Percentiles rank a stretch among this genome's conserved stretches.
These are phyloP conservation scores for Metschnikowia drakensbergensis DNA, from an alignment of 805 yeast species.

Conservation along the genomic window DNA sequence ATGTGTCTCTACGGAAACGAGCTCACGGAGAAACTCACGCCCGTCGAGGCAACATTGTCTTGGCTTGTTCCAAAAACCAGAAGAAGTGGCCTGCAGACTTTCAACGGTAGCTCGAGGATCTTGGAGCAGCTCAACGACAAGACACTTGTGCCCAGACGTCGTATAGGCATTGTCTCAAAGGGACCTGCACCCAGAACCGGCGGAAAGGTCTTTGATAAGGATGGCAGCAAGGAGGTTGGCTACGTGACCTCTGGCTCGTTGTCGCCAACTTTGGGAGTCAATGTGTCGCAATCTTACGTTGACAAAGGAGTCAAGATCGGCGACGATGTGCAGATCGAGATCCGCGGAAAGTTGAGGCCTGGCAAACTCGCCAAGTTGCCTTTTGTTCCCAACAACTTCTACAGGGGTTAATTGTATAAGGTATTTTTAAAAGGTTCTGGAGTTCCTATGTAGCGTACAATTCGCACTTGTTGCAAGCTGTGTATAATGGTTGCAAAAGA, in stretches of 20 bases:
- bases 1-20: conserved; percentile 98
- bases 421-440: neutral
- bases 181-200: conserved; percentile 96
- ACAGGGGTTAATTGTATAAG: conserved; percentile 35
- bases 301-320: conserved; percentile 73
- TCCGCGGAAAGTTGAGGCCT: conserved; percentile 78
- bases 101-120: conserved; percentile 76
- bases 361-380: conserved; percentile 83
- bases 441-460: neutral
- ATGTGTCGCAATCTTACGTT: conserved; percentile 89
- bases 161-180: conserved; percentile 71
- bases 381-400: conserved; percentile 71
- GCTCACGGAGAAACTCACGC: conserved; percentile 71
- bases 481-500: neutral
- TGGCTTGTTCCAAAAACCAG: conserved; percentile 89
- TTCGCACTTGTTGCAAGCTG: neutral
- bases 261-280: conserved; percentile 60
- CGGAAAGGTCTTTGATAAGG: conserved; percentile 53
- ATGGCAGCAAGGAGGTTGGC: conserved; percentile 50
- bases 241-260: conserved; percentile 61
- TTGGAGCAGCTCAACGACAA: conserved; percentile 69
- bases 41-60: conserved; percentile 81
- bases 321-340: conserved; percentile 64
- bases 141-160: conserved; percentile 45
- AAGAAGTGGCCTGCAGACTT: conserved; percentile 47